Conservation (phyloP, 2,329 filamentous ascomycete genomes). For the Ascochyta pisi region DNA sequence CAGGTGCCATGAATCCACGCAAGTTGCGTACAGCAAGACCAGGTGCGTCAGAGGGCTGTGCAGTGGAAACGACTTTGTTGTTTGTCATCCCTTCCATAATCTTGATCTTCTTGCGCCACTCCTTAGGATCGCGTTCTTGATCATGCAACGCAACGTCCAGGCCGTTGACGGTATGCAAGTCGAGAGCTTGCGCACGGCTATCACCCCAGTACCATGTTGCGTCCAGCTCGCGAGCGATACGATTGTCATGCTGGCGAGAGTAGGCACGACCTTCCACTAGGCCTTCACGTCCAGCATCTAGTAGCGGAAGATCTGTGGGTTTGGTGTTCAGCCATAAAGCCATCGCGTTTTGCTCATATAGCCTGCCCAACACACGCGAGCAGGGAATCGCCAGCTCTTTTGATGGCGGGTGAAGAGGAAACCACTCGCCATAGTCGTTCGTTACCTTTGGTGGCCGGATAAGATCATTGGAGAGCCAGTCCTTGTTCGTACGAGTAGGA, state of each 20-base stretch:
- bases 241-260: constrained; percentile 57
- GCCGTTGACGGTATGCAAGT: constrained; percentile 62
- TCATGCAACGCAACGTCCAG: constrained; percentile 58
- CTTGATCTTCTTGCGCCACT: constrained; percentile 56
- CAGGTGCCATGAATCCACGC: constrained; percentile 31
- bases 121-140: constrained; percentile 53
- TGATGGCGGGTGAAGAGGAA: constrained; percentile 53
- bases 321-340: constrained; percentile 52
- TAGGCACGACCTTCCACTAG: constrained; percentile 53
- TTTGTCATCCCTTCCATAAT: constrained; percentile 48
- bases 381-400: constrained; percentile 57
- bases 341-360: constrained; percentile 60
- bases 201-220: constrained; percentile 66
- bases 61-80: background rate
- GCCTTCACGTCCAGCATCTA: constrained; percentile 56
- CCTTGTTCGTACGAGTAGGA: constrained; percentile 38
- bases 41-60: background rate
- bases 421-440: constrained; percentile 60
- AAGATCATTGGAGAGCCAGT: constrained; percentile 24
- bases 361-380: constrained; percentile 61
- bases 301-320: constrained; percentile 8
- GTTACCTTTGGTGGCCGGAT: constrained; percentile 25
- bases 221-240: constrained; percentile 49
- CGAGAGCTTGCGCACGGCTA: constrained; percentile 62
- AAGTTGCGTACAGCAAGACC: constrained; percentile 4